These are phyloP conservation scores for Lignosus rhinocerotis DNA, from an alignment of 1,284 basidiomycete genomes.

Conservation along the genomic window DNA sequence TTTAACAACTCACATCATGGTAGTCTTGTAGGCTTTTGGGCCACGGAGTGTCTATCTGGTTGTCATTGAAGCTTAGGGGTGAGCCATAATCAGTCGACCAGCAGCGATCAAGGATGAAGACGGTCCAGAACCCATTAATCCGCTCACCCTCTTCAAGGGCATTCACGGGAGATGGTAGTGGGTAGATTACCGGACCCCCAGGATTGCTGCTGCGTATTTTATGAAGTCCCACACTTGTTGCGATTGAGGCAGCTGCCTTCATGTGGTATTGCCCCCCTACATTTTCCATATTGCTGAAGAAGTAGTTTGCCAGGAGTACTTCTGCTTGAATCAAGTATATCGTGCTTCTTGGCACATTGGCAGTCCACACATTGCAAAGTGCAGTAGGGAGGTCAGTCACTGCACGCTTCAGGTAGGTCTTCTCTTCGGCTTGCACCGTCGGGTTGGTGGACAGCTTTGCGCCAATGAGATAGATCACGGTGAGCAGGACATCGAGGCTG, in stretches of 20 bases:
- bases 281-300: constrained; percentile 39
- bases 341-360: constrained; percentile 38
- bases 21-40: constrained; percentile 38
- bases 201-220: constrained; percentile 32
- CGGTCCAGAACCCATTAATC: constrained; percentile 49
- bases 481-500: constrained; percentile 27
- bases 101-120: constrained; percentile 43
- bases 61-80: constrained; percentile 35
- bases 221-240: constrained; percentile 40
- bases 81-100: constrained; percentile 40
- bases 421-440: constrained; percentile 24
- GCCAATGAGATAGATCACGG: constrained; percentile 30
- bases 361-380: constrained; percentile 34
- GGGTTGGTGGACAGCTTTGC: constrained; percentile 26
- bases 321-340: constrained; percentile 48
- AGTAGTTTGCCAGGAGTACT: constrained; percentile 46
- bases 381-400: constrained; percentile 34
- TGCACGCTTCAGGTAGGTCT: constrained; percentile 31
- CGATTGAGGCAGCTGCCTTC: constrained; percentile 43
- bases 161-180: constrained; percentile 37
- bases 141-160: constrained; percentile 44
- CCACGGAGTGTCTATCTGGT: constrained; percentile 45
- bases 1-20: constrained; percentile 23
- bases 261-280: constrained; percentile 46
- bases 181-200: constrained; percentile 18